Evolutionary conservation across 148 eudicot species (phyloP).

Genomic region (Agrostemma githago): DNA sequence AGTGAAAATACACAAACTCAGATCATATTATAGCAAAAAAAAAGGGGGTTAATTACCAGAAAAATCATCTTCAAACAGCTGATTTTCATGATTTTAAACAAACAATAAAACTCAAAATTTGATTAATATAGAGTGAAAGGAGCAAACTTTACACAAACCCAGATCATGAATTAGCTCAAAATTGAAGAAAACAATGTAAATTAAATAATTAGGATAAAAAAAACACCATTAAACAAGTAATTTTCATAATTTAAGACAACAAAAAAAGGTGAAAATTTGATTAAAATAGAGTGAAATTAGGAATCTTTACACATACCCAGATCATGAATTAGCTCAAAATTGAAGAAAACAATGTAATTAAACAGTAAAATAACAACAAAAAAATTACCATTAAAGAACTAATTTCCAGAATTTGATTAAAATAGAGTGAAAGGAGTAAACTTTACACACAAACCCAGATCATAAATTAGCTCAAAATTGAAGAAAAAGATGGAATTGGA

Average conservation of each 20-base stretch:
- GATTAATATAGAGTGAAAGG: conserved; percentile 7
- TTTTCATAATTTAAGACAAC: background rate
- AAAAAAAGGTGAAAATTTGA: background rate
- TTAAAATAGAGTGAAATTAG: conserved; percentile 6
- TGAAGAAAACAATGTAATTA: background rate
- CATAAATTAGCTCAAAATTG: background rate
- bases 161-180: background rate
- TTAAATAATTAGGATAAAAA: too few species aligned
- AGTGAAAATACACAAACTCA: too few species aligned
- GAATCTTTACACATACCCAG: conserved; percentile 22
- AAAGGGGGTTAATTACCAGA: conserved; percentile 17
- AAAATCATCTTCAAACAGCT: conserved; percentile 6
- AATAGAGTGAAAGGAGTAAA: conserved; percentile 10
- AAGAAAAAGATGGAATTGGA: background rate
- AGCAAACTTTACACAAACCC: conserved; percentile 20
- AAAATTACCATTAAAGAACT: conserved; percentile 7
- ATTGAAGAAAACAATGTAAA: background rate
- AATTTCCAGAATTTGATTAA: background rate
- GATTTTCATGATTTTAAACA: background rate
- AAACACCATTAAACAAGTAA: conserved; percentile 8
- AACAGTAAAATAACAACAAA: conserved; percentile 17
- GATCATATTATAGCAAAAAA: too few species aligned
- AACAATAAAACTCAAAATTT: background rate
- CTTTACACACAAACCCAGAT: conserved; percentile 22
- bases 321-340: background rate